Evolutionary conservation across 2,329 filamentous ascomycete genomes (phyloP).

Genomic region (Coleophoma crateriformis): DNA sequence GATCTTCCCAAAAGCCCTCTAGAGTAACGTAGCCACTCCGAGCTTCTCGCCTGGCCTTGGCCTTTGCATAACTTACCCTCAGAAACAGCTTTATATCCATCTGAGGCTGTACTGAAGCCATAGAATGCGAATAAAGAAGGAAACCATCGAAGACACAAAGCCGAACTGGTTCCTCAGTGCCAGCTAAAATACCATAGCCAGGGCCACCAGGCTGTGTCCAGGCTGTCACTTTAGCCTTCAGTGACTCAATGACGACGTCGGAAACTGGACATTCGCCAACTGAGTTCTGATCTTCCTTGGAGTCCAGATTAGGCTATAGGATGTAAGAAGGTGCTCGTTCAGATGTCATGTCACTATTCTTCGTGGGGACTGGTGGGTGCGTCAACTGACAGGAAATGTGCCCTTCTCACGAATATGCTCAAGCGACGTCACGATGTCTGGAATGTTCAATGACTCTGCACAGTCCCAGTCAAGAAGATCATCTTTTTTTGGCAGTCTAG

Average conservation of each 20-base stretch:
- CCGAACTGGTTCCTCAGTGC: slow-evolving; percentile 12
- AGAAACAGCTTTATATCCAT: slow-evolving; percentile 79
- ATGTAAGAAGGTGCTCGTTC: slow-evolving; percentile 18
- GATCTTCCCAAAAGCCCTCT: slow-evolving; percentile 93
- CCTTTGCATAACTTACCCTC: slow-evolving; percentile 57
- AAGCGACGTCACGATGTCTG: slow-evolving; percentile 61
- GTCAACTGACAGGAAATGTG: slow-evolving; percentile 50
- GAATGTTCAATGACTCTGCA: slow-evolving; percentile 68
- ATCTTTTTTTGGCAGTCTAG: slow-evolving; percentile 48
- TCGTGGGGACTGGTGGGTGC: slow-evolving; percentile 21
- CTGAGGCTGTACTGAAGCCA: slow-evolving; percentile 44
- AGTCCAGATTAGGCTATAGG: slow-evolving; percentile 40
- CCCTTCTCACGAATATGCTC: slow-evolving; percentile 66
- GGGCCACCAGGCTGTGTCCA: slow-evolving; percentile 40
- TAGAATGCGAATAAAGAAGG: slow-evolving; percentile 64
- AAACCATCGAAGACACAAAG: slow-evolving; percentile 85
- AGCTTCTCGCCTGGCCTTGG: slow-evolving; percentile 60
- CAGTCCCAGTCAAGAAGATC: slow-evolving; percentile 90
- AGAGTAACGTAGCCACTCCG: slow-evolving; percentile 73
- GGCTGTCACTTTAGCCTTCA: slow-evolving; percentile 40
- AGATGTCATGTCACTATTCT: slow-evolving; percentile 15
- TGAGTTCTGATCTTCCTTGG: slow-evolving; percentile 59
- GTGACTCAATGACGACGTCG: slow-evolving; percentile 36
- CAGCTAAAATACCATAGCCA: slow-evolving; percentile 31
- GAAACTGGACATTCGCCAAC: slow-evolving; percentile 50